These are phyloP conservation scores for Choanephora cucurbitarum DNA, from an alignment of 371 early-diverging fungal species.

Conservation along the genomic window DNA sequence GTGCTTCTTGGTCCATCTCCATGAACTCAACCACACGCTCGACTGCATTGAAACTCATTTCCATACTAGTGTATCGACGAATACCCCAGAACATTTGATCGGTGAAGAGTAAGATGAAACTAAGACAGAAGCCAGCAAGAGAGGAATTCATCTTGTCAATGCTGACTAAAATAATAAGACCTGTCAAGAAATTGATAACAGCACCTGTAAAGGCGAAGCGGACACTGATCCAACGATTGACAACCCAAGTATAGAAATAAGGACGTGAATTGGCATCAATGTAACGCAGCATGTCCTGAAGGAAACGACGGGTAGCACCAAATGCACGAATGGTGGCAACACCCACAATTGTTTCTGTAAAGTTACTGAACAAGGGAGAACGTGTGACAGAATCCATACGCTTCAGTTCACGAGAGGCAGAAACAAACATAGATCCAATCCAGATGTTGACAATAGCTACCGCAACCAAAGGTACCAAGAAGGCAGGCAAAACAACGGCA, in stretches of 20 bases:
- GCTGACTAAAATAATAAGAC: conserved; percentile 45
- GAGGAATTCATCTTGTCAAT: conserved; percentile 60
- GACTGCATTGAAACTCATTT: conserved; percentile 83
- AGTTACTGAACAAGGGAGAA: conserved; percentile 78
- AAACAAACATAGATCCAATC: conserved; percentile 65
- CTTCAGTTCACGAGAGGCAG: conserved; percentile 75
- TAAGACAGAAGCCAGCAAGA: conserved; percentile 76
- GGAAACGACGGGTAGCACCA: conserved; percentile 58
- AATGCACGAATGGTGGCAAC: conserved; percentile 82
- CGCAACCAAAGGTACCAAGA: conserved; percentile 45
- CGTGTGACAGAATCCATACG: conserved; percentile 77
- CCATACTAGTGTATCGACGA: conserved; percentile 71
- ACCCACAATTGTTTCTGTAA: conserved; percentile 70
- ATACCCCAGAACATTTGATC: conserved; percentile 69
- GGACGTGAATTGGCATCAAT: conserved; percentile 69
- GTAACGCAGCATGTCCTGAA: conserved; percentile 48
- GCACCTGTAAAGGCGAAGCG: conserved; percentile 72
- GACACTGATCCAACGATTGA: conserved; percentile 82
- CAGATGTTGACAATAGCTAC: conserved; percentile 50
- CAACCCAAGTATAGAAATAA: conserved; percentile 72
- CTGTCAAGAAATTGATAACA: conserved; percentile 64
- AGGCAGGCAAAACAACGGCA: conserved; percentile 60
- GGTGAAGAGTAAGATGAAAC: conserved; percentile 73
- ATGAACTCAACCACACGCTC: conserved; percentile 86
- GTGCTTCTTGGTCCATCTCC: conserved; percentile 76